Base-by-base conservation (phyloP, 108 stramenopile species). In the Nitzschia inconspicua region DNA sequence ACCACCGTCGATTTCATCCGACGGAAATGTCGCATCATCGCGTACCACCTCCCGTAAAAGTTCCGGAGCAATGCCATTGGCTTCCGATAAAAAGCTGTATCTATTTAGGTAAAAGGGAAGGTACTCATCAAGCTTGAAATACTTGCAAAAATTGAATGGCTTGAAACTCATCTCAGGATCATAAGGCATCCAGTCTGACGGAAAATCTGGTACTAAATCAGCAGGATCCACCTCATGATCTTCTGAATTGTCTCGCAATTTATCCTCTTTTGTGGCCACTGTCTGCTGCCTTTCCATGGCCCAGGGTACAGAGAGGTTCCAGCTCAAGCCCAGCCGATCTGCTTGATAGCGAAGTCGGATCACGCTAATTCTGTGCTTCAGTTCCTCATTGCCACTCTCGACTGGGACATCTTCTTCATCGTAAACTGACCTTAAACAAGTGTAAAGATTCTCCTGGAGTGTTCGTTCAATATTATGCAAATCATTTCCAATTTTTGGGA, bases 171-270 rank as follows among this genome's bases (percentile, higher is more conserved):
- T 72, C 10, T 68, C 64, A 18, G 52, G 14, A 58, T 86, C 84
- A 66, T 74, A 84, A 9, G 79, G 83, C 31, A 90, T 70, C 89
- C 89, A 87, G 55, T 84, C 84, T 14, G 76, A 73, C 13, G 89
- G 89, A 44, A 51, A 64, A 28, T 84, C 77, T 5, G 89, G 89
- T 29, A 91, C 72, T 5, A 91, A 56, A 46, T 91, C 84, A 0
- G 82, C 84, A 22, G 56, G 32, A 27, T 72, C 54, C 0, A 75
- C 65, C 25, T 76, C 65, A 32, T 44, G 27, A 55, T 53, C 37
- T 27, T 60, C 62, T 5, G 40, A 25, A 29, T 37, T 26, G n/a
- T 18, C 20, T 23, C 31, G 26, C 30, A 28, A 10, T 26, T 4
- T 57, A 11, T 49, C 51, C 1, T 42, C 46, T 41, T 40, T 32